Evolutionary conservation across 345 rosid species (phyloP).

Genomic region (Euphorbia lathyris): DNA sequence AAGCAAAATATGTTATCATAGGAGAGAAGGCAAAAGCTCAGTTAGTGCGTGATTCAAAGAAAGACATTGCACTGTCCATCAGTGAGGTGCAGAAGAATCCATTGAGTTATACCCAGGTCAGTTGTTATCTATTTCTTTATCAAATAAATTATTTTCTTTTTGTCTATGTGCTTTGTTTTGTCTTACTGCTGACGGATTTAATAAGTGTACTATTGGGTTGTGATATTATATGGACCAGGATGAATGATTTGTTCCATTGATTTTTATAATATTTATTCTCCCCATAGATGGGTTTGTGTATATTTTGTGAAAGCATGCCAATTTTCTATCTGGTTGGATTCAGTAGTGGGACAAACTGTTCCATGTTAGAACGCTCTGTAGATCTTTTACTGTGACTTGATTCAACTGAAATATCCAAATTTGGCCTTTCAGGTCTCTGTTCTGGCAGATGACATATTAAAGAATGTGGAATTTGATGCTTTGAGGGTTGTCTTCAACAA

Average conservation of each 20-base stretch:
- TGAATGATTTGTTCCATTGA: background rate
- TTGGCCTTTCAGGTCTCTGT: slow-evolving; percentile 70
- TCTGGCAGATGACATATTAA: slow-evolving; percentile 93
- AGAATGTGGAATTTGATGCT: slow-evolving; percentile 91
- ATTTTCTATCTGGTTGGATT: background rate
- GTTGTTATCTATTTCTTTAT: slow-evolving; percentile 3
- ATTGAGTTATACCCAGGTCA: slow-evolving; percentile 87
- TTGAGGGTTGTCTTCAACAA: slow-evolving; percentile 86
- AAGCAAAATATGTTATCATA: slow-evolving; percentile 67
- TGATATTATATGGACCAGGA: background rate
- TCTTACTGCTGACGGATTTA: background rate
- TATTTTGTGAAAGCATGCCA: background rate
- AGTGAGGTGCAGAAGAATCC: slow-evolving; percentile 89
- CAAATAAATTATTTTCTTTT: background rate
- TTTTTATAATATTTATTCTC: background rate
- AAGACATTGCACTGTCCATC: slow-evolving; percentile 52
- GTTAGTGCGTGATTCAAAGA: slow-evolving; percentile 80
- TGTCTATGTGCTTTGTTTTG: background rate
- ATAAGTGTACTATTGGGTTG: background rate
- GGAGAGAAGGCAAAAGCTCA: slow-evolving; percentile 95
- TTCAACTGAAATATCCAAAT: background rate
- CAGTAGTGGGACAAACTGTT: background rate
- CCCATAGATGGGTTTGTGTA: background rate
- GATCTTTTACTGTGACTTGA: background rate
- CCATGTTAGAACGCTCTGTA: background rate